phyloP scores from a whole-genome alignment of 257 asterid species.

The Primulina huaijiensis region DNA sequence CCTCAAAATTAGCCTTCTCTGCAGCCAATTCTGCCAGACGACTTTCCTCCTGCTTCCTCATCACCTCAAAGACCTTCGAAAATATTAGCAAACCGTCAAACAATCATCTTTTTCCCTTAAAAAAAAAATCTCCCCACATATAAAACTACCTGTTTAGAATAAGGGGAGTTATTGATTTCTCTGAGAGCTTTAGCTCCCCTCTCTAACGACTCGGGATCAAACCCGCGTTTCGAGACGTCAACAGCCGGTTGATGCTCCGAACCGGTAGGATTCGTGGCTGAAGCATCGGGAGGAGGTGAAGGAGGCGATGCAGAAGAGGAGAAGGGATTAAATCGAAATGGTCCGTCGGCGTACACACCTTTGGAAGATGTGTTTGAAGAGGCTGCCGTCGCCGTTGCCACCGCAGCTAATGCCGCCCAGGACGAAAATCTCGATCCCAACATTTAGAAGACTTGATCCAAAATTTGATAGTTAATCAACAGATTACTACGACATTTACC shows the following conservation, averaged over 20 bases:
- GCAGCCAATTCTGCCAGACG: conserved; percentile 75
- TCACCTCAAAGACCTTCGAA: conserved; percentile 68
- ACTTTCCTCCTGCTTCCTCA: conserved; percentile 85
- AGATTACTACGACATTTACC: not conserved
- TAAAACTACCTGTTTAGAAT: conserved; percentile 46
- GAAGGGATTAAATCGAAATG: conserved; percentile 54
- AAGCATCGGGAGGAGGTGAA: conserved; percentile 30
- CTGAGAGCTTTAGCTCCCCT: conserved; percentile 83
- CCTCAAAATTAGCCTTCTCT: conserved; percentile 74
- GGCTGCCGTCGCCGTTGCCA: conserved; percentile 38
- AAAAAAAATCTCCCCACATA: not conserved
- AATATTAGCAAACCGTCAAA: conserved; percentile 14
- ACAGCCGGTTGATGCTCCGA: conserved; percentile 47
- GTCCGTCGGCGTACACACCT: conserved; percentile 42
- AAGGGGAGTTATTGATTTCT: conserved; percentile 66
- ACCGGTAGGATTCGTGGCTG: conserved; percentile 33
- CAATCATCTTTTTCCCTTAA: not conserved
- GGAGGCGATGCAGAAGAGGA: conserved; percentile 45
- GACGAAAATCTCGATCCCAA: conserved; percentile 47
- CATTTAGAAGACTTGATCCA: conserved; percentile 25
- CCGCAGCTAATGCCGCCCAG: conserved; percentile 43
- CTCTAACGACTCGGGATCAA: conserved; percentile 74
- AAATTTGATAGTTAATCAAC: not conserved
- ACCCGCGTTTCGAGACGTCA: conserved; percentile 67
- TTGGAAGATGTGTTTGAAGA: conserved; percentile 37